These are phyloP conservation scores for Penicillium frequentans DNA, from an alignment of 2,329 filamentous ascomycete species.

Conservation along the genomic window DNA sequence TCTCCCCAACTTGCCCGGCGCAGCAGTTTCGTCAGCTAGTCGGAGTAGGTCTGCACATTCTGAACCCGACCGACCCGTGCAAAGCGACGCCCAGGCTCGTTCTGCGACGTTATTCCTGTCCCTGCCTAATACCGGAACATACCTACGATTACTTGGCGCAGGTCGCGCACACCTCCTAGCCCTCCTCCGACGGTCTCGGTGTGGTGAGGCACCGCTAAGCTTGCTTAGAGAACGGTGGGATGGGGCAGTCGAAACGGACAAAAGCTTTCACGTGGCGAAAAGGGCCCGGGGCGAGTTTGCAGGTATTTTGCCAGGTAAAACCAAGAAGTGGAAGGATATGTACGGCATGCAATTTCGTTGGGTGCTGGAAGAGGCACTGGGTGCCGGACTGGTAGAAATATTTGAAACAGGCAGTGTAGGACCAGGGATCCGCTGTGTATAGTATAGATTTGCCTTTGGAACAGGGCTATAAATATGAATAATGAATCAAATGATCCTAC, in stretches of 20 bases:
- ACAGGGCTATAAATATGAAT: background rate
- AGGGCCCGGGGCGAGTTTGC: slow-evolving; percentile 56
- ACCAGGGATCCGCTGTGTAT: slow-evolving; percentile 49
- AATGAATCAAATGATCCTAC: background rate
- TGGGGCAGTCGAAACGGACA: slow-evolving; percentile 54
- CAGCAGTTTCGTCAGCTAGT: slow-evolving; percentile 27
- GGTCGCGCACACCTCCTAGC: slow-evolving; percentile 56
- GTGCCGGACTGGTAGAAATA: slow-evolving; percentile 60
- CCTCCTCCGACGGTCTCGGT: slow-evolving; percentile 53
- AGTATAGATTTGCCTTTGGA: background rate
- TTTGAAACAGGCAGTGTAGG: slow-evolving; percentile 66
- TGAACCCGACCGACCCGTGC: slow-evolving; percentile 16
- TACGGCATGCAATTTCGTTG: slow-evolving; percentile 61
- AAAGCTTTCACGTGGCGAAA: slow-evolving; percentile 50
- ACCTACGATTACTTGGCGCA: slow-evolving; percentile 57
- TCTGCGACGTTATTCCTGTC: slow-evolving; percentile 51
- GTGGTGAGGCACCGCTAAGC: slow-evolving; percentile 55
- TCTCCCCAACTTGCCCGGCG: slow-evolving; percentile 30
- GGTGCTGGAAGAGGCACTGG: slow-evolving; percentile 61
- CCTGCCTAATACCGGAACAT: slow-evolving; percentile 60
- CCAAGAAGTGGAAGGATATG: slow-evolving; percentile 64
- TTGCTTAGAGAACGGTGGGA: slow-evolving; percentile 63
- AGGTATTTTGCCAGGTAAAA: slow-evolving; percentile 57
- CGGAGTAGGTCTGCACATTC: slow-evolving; percentile 16
- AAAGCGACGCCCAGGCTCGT: slow-evolving; percentile 23